Evolutionary conservation across 148 eudicot species (phyloP).

Genomic region (Persicaria maculosa): DNA sequence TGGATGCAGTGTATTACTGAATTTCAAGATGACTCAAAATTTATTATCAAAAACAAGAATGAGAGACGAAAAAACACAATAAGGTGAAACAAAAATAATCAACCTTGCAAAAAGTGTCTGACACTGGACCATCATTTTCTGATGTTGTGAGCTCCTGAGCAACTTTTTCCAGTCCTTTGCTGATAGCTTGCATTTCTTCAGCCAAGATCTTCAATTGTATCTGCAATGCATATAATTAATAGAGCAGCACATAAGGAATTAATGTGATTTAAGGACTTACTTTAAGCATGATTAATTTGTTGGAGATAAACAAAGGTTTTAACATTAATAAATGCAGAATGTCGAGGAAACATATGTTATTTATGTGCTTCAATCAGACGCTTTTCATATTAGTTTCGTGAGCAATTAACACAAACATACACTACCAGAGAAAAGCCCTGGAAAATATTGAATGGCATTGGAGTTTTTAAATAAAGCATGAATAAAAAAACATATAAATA

Average conservation of each 20-base stretch:
- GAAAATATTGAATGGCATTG: neutral
- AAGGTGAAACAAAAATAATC: neutral
- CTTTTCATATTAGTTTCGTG: neutral
- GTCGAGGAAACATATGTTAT: neutral
- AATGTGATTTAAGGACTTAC: neutral
- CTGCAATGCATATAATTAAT: slow-evolving; percentile 21
- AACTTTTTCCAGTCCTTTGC: slow-evolving; percentile 68
- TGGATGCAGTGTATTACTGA: neutral
- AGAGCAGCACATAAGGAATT: neutral
- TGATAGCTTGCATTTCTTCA: slow-evolving; percentile 74
- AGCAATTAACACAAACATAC: neutral
- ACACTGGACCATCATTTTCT: slow-evolving; percentile 61
- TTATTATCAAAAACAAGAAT: neutral
- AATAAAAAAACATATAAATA: too few relatives aligned
- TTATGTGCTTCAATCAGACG: neutral
- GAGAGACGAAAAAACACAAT: neutral
- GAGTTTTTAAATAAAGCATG: neutral
- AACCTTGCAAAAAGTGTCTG: slow-evolving; percentile 56
- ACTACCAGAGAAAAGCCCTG: neutral
- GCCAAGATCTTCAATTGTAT: slow-evolving; percentile 63
- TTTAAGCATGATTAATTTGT: neutral
- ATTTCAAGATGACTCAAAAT: neutral
- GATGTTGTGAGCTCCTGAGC: slow-evolving; percentile 60
- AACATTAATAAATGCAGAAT: neutral
- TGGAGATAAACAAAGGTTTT: neutral